These are phyloP conservation scores for Mortierella antarctica DNA, from an alignment of 192 early-diverging fungal genomes.

Conservation along the genomic window DNA sequence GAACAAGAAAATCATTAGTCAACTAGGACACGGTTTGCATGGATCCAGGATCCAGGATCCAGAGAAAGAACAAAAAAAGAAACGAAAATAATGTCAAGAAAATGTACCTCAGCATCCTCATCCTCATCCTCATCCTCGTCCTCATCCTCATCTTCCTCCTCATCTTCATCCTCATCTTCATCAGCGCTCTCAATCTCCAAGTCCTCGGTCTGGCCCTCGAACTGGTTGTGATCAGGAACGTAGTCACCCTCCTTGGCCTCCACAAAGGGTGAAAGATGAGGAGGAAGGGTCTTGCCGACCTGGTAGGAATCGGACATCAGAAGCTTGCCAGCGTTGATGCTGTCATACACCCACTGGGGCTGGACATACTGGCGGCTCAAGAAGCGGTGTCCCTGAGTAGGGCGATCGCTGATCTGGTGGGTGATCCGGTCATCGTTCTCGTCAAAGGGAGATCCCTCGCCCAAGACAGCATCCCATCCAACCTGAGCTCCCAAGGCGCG, in stretches of 20 bases:
- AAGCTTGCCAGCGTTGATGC: slow-evolving; percentile 86
- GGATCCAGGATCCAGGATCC: neutral
- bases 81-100: neutral
- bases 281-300: slow-evolving; percentile 84
- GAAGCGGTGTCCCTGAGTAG: slow-evolving; percentile 70
- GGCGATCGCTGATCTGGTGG: slow-evolving; percentile 90
- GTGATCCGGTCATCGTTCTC: slow-evolving; percentile 90
- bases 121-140: slow-evolving; percentile 43
- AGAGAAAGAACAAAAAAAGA: slow-evolving; percentile 7
- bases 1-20: slow-evolving; percentile 14
- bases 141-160: slow-evolving; percentile 39
- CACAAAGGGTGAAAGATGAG: slow-evolving; percentile 96
- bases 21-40: neutral
- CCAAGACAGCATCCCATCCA: slow-evolving; percentile 87
- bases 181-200: slow-evolving; percentile 71
- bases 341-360: slow-evolving; percentile 99
- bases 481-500: slow-evolving; percentile 89
- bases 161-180: slow-evolving; percentile 49
- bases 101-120: slow-evolving; percentile 39
- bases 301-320: slow-evolving; percentile 74
- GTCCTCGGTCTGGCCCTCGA: slow-evolving; percentile 71
- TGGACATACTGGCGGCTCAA: slow-evolving; percentile 84
- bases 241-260: slow-evolving; percentile 88
- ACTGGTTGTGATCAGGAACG: slow-evolving; percentile 75
- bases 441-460: slow-evolving; percentile 79